Base-by-base conservation (phyloP, 768 basidiomycete genomes). In the Porphyrellus cyaneotinctus region DNA sequence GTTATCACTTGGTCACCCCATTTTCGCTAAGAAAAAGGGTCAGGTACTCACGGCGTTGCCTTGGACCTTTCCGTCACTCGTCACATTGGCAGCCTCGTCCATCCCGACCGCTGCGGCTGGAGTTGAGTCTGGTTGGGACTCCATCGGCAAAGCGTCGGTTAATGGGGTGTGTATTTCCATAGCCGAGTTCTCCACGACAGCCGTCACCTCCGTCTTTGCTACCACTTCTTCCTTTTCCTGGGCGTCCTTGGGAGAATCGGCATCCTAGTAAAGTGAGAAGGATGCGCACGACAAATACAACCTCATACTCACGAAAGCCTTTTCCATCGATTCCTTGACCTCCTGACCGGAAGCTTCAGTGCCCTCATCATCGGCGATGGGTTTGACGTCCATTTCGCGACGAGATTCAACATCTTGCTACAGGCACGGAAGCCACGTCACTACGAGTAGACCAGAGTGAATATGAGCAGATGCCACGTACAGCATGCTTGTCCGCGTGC, bases 161-260 rank as follows among this genome's bases (percentile, higher is more conserved):
- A 14, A 24, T 5, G 41, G 42, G 6, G 54, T 13, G 23, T 30
- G 37, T 18, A 38, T 12, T 28, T 54, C 51, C 3, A 36, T 17
- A 36, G 41, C 26, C 26, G 53, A 47, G 17, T 2, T 32, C 15
- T 53, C 42, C 30, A 50, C 47, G 37, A 24, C 37, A 24, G 53
- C 20, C 22, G 54, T 30, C 20, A 8, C 33, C 23, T 54, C 47
- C 7, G 18, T 49, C 47, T 46, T 42, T 12, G 52, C 61, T 32
- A 58, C 57, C 20, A 12, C 56, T 32, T 63, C 64, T 39, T 73
- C 68, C 17, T 28, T 54, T 51, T 51, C 58, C 51, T 67, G 59
- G n/a, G 70, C 63, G 20, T 64, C 60, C 39, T 62, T 70, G 15
- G 70, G 67, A 44, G 72, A 63, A 52, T 72, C 72, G 23, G 54